Conservation (phyloP, 257 asterid species). For the Solanum pennellii region DNA sequence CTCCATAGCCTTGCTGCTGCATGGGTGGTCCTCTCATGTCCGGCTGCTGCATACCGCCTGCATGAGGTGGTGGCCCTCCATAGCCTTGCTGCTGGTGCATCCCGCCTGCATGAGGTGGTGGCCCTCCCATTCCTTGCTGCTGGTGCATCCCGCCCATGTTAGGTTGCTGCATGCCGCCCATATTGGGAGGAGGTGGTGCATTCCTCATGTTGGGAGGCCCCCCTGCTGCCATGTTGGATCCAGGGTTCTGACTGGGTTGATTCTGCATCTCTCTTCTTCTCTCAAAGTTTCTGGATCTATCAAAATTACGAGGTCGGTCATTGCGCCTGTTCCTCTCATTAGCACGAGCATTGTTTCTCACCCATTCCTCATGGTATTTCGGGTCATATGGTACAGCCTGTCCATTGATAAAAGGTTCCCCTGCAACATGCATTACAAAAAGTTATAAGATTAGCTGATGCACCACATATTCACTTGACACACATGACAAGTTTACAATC, state of each 20-base stretch:
- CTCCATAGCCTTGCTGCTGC: background rate
- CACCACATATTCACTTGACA: background rate
- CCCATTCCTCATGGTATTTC: constrained; percentile 92
- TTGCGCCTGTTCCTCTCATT: constrained; percentile 66
- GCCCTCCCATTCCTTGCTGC: background rate
- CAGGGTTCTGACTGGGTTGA: background rate
- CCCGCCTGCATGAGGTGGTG: background rate
- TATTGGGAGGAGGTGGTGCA: constrained; percentile 9
- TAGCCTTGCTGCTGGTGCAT: background rate
- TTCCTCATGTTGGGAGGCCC: constrained; percentile 17
- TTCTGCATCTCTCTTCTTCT: constrained; percentile 32
- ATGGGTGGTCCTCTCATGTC: constrained; percentile 1
- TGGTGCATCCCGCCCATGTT: background rate
- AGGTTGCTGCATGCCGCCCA: constrained; percentile 4
- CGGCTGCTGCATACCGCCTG: background rate
- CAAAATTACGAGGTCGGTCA: constrained; percentile 60
- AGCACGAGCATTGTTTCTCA: constrained; percentile 58
- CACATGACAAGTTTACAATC: background rate
- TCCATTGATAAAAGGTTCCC: constrained; percentile 93
- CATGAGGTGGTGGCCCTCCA: background rate
- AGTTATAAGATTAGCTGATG: background rate
- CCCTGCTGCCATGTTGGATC: background rate
- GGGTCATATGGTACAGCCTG: constrained; percentile 95
- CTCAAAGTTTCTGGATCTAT: constrained; percentile 51
- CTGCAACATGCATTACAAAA: constrained; percentile 25